Conservation (phyloP, 768 basidiomycete species). For the Amanita jacksonii region DNA sequence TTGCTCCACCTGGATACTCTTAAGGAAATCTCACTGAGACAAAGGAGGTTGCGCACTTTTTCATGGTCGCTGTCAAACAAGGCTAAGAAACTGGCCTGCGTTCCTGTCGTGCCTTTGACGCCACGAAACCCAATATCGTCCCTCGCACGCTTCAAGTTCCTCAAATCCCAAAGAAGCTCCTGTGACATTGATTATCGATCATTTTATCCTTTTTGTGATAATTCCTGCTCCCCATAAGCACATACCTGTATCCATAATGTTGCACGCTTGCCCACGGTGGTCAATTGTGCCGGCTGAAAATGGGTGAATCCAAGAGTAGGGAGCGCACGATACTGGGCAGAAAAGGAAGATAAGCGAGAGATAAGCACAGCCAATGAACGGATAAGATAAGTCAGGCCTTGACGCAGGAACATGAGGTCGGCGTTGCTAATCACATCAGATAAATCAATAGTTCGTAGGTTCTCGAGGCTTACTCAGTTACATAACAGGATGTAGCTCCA, state of each 20-base stretch:
- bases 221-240: no score
- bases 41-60: slow-evolving; percentile 41
- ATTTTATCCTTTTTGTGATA: background rate
- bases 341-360: slow-evolving; percentile 78
- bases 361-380: slow-evolving; percentile 87
- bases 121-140: slow-evolving; percentile 95
- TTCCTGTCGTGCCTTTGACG: slow-evolving; percentile 99
- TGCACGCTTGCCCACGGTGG: slow-evolving; percentile 94
- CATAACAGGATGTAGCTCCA: slow-evolving; percentile 97
- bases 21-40: background rate
- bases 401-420: slow-evolving; percentile 92
- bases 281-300: slow-evolving; percentile 97
- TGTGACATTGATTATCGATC: slow-evolving; percentile 16
- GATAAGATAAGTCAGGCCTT: slow-evolving; percentile 76
- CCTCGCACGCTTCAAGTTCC: slow-evolving; percentile 83
- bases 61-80: slow-evolving; percentile 93
- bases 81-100: slow-evolving; percentile 91
- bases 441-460: background rate
- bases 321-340: slow-evolving; percentile 74
- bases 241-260: slow-evolving; percentile 90
- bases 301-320: slow-evolving; percentile 98
- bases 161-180: slow-evolving; percentile 94
- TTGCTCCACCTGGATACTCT: slow-evolving; percentile 56
- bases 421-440: slow-evolving; percentile 60
- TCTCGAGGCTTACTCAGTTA: slow-evolving; percentile 65